phyloP scores from a whole-genome alignment of 352 stramenopile species.

The Phytophthora megakarya region DNA sequence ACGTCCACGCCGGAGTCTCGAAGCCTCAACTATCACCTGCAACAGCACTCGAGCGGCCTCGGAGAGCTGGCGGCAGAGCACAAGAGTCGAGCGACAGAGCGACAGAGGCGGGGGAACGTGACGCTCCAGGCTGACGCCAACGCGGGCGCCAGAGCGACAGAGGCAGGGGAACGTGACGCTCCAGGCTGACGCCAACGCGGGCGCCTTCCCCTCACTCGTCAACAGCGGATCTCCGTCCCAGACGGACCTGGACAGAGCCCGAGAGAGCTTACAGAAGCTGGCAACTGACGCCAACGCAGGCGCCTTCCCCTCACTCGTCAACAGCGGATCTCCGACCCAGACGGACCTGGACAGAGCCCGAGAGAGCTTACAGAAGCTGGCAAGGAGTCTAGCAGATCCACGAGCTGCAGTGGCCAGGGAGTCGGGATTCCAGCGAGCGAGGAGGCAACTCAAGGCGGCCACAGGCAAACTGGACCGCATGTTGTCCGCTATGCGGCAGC shows the following conservation, averaged over 20 bases:
- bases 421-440: constrained; percentile 36
- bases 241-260: constrained; percentile 22
- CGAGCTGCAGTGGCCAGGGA: constrained; percentile 26
- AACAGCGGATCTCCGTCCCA: neutral
- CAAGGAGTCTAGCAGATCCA: constrained; percentile 27
- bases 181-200: neutral
- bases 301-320: constrained; percentile 25
- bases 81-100: constrained; percentile 1
- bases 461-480: constrained; percentile 58
- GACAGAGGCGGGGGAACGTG: neutral
- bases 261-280: constrained; percentile 29
- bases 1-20: neutral
- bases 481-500: constrained; percentile 40
- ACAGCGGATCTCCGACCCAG: neutral
- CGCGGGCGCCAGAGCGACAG: neutral
- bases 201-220: constrained; percentile 21
- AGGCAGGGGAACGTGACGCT: constrained; percentile 9
- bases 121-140: constrained; percentile 8
- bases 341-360: constrained; percentile 23
- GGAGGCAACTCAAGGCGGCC: constrained; percentile 54
- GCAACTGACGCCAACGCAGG: no score
- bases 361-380: constrained; percentile 30
- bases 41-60: neutral
- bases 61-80: neutral
- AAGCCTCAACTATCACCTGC: constrained; percentile 18